A percentile compares a stretch with the other conserved stretches of the same genome.
Evolutionary conservation across 192 early-diverging fungal species (phyloP).

Genomic region (Linnemannia elongata): DNA sequence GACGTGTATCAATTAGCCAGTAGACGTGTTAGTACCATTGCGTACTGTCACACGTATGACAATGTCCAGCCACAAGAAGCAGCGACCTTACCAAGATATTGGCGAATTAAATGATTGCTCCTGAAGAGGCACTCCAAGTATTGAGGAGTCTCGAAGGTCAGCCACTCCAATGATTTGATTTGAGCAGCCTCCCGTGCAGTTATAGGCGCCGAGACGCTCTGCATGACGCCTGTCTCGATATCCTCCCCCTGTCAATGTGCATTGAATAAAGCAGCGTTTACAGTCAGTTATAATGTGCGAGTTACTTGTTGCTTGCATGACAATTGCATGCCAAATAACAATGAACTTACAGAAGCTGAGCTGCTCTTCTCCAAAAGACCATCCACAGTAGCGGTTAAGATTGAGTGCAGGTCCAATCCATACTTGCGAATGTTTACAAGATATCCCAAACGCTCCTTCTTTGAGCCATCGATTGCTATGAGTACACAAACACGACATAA

Average conservation of each 20-base stretch:
- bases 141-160: conserved; percentile 23
- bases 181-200: conserved; percentile 7
- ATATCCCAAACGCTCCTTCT: conserved; percentile 33
- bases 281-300: neutral
- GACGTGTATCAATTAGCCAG: neutral
- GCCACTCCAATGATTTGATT: conserved; percentile 39
- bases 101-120: conserved; percentile 33
- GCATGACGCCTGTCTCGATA: conserved; percentile 4
- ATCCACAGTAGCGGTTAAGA: conserved; percentile 48
- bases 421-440: conserved; percentile 20
- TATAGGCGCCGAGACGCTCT: conserved; percentile 12
- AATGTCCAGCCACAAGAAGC: neutral
- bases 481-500: neutral
- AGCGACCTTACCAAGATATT: conserved; percentile 25
- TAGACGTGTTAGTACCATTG: neutral
- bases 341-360: conserved; percentile 17
- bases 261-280: neutral
- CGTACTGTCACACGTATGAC: too few relatives aligned
- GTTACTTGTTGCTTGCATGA: neutral
- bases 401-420: conserved; percentile 33
- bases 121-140: conserved; percentile 33
- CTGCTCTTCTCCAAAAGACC: conserved; percentile 24
- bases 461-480: conserved; percentile 18
- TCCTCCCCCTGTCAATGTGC: neutral
- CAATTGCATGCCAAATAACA: too few relatives aligned